A percentile compares a stretch with the other conserved stretches of the same genome.
phyloP scores from a whole-genome alignment of 208 protist genomes.

The Trypanosoma cruzi region DNA sequence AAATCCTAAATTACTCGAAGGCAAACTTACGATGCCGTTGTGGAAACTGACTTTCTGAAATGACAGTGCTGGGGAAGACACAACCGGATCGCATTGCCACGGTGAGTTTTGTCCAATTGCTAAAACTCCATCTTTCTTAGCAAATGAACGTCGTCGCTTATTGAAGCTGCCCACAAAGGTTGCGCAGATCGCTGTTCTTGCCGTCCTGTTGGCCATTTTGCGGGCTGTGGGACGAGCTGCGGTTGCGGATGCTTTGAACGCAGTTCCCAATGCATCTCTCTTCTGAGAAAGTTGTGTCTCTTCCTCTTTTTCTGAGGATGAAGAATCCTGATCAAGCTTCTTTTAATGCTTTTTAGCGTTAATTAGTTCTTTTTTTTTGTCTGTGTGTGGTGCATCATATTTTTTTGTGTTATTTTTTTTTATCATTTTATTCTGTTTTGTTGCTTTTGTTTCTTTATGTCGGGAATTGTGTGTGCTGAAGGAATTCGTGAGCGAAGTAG shows the following conservation, averaged over 20 bases:
- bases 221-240: background rate
- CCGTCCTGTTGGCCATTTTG: conserved; percentile 2
- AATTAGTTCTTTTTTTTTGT: too few species aligned
- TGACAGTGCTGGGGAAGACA: conserved; percentile 34
- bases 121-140: conserved; percentile 51
- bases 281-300: too few species aligned
- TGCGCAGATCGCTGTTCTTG: background rate
- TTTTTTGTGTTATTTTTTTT: too few species aligned
- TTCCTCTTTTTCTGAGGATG: too few species aligned
- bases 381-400: too few species aligned
- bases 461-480: too few species aligned
- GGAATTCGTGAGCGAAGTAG: too few species aligned
- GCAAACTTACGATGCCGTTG: conserved; percentile 36
- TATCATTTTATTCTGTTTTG: too few species aligned
- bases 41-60: conserved; percentile 39
- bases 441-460: too few species aligned
- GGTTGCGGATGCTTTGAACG: background rate
- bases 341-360: too few species aligned
- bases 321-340: too few species aligned
- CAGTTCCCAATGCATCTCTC: background rate
- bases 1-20: conserved; percentile 48
- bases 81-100: conserved; percentile 53
- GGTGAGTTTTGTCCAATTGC: conserved; percentile 52
- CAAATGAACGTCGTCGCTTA: conserved; percentile 37
- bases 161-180: conserved; percentile 17